Base-by-base conservation (phyloP, 73 alveolate species). In the Paramecium primaurelia region DNA sequence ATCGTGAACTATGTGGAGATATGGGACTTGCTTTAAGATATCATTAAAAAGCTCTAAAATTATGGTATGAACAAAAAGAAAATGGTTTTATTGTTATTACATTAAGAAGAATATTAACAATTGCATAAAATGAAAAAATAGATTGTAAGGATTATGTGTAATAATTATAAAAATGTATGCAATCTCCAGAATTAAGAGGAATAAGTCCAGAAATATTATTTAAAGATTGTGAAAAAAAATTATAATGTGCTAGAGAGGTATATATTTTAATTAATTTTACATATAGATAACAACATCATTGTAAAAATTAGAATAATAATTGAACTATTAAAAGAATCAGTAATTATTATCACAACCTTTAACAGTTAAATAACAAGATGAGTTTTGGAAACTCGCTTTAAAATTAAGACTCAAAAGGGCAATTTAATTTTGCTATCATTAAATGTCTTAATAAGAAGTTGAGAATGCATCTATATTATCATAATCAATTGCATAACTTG, bases 221-320 rank as follows among this genome's bases (percentile, higher is more conserved):
- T 60, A 87, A 64, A 44, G 86, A 87, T 64, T 87, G 84, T 87
- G 93, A 87, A 26, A 77, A 68, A 40, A 87, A 87, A 37, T 26
- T 87, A 36, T 42, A 87, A 28, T 87, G 93, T 87, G 93, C 93
- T 1, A 64, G 88, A 75, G 88, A 75, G 8, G 88, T 75, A 75
- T n/a, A 12, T 75, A 75, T 68, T 22, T 26, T 12, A 75, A 18
- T 2, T 8, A 0, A 32, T 37, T 9, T 8, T 28, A 6, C 3
- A 22, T 37, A 14, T 37, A 75, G 88, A 75, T 75, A 37, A 75
- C 88, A 34, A 37, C 34, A 8, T 37, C 58, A 6, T 28, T 75
- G 12, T 32, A 75, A 45, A 75, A 75, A 75, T 22, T 75, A 37
- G 88, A 75, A 40, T n/a, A 75, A 14, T 25, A 37, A 22, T 18